These are phyloP conservation scores for Mycosphaerella sp. DNA, from an alignment of 2,329 filamentous ascomycete species.

Conservation along the genomic window DNA sequence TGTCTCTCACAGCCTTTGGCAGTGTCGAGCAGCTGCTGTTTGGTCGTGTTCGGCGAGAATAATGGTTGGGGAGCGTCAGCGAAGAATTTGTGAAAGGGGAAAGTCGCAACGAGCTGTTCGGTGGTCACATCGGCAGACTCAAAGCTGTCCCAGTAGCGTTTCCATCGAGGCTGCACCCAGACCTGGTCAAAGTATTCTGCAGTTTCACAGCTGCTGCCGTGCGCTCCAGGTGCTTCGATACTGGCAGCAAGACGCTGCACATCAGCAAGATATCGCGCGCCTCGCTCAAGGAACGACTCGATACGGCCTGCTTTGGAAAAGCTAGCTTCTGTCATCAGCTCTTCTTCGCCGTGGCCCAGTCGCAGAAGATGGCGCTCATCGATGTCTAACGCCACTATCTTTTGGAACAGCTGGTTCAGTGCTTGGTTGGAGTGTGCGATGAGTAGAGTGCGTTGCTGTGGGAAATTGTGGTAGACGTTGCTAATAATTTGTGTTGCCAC, in stretches of 20 bases:
- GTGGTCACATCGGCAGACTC: slow-evolving; percentile 43
- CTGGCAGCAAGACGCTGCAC: slow-evolving; percentile 80
- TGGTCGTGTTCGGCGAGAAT: slow-evolving; percentile 61
- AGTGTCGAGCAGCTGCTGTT: slow-evolving; percentile 65
- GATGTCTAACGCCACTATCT: slow-evolving; percentile 93
- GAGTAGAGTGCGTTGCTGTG: slow-evolving; percentile 80
- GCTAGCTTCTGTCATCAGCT: slow-evolving; percentile 74
- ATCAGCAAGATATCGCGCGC: slow-evolving; percentile 69
- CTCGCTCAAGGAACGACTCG: slow-evolving; percentile 88
- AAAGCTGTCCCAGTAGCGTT: slow-evolving; percentile 67
- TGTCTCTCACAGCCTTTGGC: slow-evolving; percentile 82
- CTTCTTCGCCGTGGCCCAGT: slow-evolving; percentile 91
- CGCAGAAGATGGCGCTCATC: slow-evolving; percentile 89
- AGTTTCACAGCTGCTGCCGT: slow-evolving; percentile 92
- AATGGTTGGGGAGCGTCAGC: slow-evolving; percentile 78
- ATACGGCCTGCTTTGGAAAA: slow-evolving; percentile 94
- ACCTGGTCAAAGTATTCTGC: slow-evolving; percentile 94
- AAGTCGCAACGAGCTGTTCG: slow-evolving; percentile 60
- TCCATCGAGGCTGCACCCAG: slow-evolving; percentile 84
- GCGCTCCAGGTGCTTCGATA: slow-evolving; percentile 83
- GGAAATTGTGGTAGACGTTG: slow-evolving; percentile 98
- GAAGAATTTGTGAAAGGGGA: slow-evolving; percentile 88
- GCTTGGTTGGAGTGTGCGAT: slow-evolving; percentile 98
- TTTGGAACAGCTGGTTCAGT: slow-evolving; percentile 93
- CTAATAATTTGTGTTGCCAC: slow-evolving; percentile 98